A percentile compares a stretch with the other conserved stretches of the same genome.
Conservation (phyloP, 441 rosid species). For the Adansonia rubrostipa region DNA sequence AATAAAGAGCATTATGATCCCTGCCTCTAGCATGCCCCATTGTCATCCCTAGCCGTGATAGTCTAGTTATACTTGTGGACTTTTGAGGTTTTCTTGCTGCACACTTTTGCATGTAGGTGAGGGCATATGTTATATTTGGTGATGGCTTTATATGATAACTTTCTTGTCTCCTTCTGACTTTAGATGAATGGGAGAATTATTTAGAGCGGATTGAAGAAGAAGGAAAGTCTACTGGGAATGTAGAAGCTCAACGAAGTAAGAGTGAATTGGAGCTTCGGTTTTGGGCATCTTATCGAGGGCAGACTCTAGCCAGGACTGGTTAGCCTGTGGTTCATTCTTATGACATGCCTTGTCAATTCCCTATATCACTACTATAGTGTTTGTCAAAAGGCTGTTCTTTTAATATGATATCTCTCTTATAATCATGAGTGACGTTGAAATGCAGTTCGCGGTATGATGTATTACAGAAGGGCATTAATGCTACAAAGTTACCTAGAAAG, state of each 20-base stretch:
- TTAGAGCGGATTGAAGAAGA: slow-evolving; percentile 89
- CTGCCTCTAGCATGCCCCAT: slow-evolving; percentile 4
- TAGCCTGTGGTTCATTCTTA: slow-evolving; percentile 30
- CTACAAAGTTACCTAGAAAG: slow-evolving; percentile 88
- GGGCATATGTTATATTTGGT: slow-evolving; percentile 10
- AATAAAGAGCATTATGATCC: neutral
- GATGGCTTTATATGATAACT: slow-evolving; percentile 11
- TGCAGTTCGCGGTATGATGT: slow-evolving; percentile 99
- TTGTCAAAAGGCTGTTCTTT: slow-evolving; percentile 23
- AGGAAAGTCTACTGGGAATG: slow-evolving; percentile 66
- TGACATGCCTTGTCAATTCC: slow-evolving; percentile 7
- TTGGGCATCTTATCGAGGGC: slow-evolving; percentile 98
- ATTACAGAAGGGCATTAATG: slow-evolving; percentile 97
- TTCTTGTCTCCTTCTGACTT: slow-evolving; percentile 25
- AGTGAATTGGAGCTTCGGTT: slow-evolving; percentile 95
- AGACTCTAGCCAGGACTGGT: slow-evolving; percentile 97
- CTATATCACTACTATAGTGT: slow-evolving; percentile 18
- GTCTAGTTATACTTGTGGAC: slow-evolving; percentile 5
- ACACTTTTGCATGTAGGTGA: slow-evolving; percentile 12
- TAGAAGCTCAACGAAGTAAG: slow-evolving; percentile 73
- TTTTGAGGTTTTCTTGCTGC: slow-evolving; percentile 15
- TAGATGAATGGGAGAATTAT: slow-evolving; percentile 99
- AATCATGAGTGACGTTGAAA: slow-evolving; percentile 30
- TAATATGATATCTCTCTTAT: slow-evolving; percentile 21
- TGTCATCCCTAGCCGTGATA: neutral